These are phyloP conservation scores for Erodium trifolium DNA, from an alignment of 441 rosid genomes.

Conservation along the genomic window DNA sequence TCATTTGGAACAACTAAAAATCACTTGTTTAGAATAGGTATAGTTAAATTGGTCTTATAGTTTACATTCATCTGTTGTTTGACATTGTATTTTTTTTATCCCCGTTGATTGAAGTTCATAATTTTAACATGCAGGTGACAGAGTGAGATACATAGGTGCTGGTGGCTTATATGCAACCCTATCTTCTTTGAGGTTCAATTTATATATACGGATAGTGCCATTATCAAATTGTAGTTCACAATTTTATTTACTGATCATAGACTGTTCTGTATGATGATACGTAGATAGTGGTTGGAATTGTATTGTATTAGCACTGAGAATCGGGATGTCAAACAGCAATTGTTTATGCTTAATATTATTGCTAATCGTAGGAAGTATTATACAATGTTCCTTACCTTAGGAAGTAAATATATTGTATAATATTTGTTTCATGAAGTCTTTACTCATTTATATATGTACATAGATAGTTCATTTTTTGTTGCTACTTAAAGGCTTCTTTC, in stretches of 20 bases:
- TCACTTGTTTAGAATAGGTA: constrained; percentile 56
- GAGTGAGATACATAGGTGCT: constrained; percentile 70
- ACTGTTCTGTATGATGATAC: background rate
- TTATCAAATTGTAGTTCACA: background rate
- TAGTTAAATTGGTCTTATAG: background rate
- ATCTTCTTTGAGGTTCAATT: constrained; percentile 41
- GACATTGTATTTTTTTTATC: background rate
- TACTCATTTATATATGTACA: background rate
- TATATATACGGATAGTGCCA: background rate
- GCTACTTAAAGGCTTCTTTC: too few species aligned
- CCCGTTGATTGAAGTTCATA: constrained; percentile 12
- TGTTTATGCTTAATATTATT: background rate
- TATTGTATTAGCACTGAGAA: too few species aligned
- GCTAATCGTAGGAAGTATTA: background rate
- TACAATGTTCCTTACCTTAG: background rate
- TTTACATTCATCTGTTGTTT: background rate
- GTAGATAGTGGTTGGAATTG: background rate
- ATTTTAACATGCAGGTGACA: constrained; percentile 59
- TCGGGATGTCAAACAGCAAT: too few species aligned
- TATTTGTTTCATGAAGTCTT: background rate
- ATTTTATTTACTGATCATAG: background rate
- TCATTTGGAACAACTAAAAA: constrained; percentile 42
- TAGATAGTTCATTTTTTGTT: too few species aligned
- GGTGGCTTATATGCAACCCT: constrained; percentile 41
- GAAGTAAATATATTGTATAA: background rate